Conservation (phyloP, 768 basidiomycete species). For the Rhodocollybia butyracea region DNA sequence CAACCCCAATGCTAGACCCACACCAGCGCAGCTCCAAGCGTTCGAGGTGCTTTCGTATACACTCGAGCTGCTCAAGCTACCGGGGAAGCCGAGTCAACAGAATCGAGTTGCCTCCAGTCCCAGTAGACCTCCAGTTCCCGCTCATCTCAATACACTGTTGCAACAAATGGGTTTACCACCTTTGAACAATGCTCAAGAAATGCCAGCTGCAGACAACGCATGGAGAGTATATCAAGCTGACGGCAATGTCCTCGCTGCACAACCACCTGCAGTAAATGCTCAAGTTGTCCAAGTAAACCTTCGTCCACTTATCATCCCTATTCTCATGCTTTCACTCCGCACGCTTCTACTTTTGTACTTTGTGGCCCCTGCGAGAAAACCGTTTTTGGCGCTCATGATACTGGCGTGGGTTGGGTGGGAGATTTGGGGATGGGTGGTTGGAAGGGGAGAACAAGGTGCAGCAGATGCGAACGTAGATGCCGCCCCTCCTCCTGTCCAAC, state of each 20-base stretch:
- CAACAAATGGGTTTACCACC: slow-evolving; percentile 63
- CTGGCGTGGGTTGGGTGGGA: slow-evolving; percentile 73
- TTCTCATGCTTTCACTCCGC: slow-evolving; percentile 66
- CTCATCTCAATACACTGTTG: slow-evolving; percentile 57
- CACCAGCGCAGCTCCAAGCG: slow-evolving; percentile 60
- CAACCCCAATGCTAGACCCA: slow-evolving; percentile 44
- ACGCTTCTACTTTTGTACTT: slow-evolving; percentile 71
- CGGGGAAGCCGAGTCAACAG: slow-evolving; percentile 14
- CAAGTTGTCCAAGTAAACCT: slow-evolving; percentile 59
- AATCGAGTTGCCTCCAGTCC: slow-evolving; percentile 21
- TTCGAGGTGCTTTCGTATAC: slow-evolving; percentile 61
- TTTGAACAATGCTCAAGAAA: slow-evolving; percentile 32
- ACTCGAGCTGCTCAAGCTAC: slow-evolving; percentile 43
- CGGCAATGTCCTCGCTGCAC: slow-evolving; percentile 9
- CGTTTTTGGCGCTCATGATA: slow-evolving; percentile 63
- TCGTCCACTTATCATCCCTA: slow-evolving; percentile 64
- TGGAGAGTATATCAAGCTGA: too few species aligned
- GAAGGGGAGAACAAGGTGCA: slow-evolving; percentile 23
- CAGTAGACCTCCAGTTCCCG: slow-evolving; percentile 22
- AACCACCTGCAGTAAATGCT: slow-evolving; percentile 15
- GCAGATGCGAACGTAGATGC: background rate
- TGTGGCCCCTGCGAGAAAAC: slow-evolving; percentile 71
- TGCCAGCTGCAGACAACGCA: background rate
- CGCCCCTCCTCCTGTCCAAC: background rate
- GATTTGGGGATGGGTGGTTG: slow-evolving; percentile 67